Conservation (phyloP, 108 stramenopile genomes). For the Skeletonema potamos region DNA sequence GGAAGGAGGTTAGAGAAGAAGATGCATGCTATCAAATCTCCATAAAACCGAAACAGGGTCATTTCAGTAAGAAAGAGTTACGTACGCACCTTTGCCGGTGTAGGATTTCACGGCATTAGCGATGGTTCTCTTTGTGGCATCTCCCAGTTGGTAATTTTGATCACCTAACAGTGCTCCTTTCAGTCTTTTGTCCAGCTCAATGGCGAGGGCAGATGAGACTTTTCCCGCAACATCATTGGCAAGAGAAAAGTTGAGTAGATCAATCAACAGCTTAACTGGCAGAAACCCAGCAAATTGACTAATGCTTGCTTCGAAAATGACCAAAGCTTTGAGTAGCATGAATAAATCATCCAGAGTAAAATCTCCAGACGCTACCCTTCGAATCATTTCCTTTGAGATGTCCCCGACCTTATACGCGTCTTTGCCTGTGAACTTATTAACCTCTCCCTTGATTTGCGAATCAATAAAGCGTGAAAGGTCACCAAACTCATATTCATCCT, state of each 20-base stretch:
- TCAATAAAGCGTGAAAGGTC: slow-evolving; percentile 33
- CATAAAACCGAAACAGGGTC: background rate
- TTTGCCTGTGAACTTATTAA: slow-evolving; percentile 27
- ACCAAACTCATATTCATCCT: slow-evolving; percentile 49
- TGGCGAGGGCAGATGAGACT: slow-evolving; percentile 26
- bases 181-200: slow-evolving; percentile 42
- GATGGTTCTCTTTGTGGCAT: slow-evolving; percentile 35
- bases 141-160: slow-evolving; percentile 43
- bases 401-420: slow-evolving; percentile 31
- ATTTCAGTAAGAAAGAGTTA: background rate
- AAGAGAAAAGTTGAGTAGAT: slow-evolving; percentile 34
- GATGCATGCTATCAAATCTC: background rate
- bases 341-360: slow-evolving; percentile 41
- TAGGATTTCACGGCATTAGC: slow-evolving; percentile 17
- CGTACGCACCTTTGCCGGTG: slow-evolving; percentile 38
- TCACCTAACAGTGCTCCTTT: slow-evolving; percentile 39
- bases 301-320: slow-evolving; percentile 34
- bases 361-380: slow-evolving; percentile 30
- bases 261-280: slow-evolving; percentile 34
- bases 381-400: slow-evolving; percentile 28
- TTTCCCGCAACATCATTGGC: slow-evolving; percentile 29
- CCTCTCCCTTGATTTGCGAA: slow-evolving; percentile 25
- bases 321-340: slow-evolving; percentile 38
- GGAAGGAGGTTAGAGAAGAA: background rate
- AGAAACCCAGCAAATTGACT: slow-evolving; percentile 39